These are phyloP conservation scores for Heterobasidion occidentale DNA, from an alignment of 1,284 basidiomycete species.

Conservation along the genomic window DNA sequence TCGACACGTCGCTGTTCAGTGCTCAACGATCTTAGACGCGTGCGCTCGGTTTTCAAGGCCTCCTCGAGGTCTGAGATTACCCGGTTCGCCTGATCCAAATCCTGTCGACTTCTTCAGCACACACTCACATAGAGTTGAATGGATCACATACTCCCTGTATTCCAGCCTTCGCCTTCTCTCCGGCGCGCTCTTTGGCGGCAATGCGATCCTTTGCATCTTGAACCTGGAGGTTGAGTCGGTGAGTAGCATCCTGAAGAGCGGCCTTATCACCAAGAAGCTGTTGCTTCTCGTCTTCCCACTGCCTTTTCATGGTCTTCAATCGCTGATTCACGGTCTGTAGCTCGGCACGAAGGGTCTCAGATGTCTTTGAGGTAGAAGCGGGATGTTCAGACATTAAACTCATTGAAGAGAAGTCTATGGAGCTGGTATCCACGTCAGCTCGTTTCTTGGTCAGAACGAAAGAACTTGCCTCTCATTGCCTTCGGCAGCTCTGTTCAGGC, in stretches of 20 bases:
- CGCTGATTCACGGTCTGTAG: slow-evolving; percentile 52
- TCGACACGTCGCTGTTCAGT: slow-evolving; percentile 54
- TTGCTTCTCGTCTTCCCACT: slow-evolving; percentile 61
- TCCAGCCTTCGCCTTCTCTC: slow-evolving; percentile 37
- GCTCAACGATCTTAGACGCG: slow-evolving; percentile 49
- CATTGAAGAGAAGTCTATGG: slow-evolving; percentile 39
- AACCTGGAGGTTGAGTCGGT: slow-evolving; percentile 53
- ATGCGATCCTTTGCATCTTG: slow-evolving; percentile 46
- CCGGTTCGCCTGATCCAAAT: slow-evolving; percentile 57
- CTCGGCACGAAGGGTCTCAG: slow-evolving; percentile 49
- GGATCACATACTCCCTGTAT: slow-evolving; percentile 42
- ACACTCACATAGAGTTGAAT: background rate
- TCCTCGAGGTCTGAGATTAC: slow-evolving; percentile 61
- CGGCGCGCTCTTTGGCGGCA: slow-evolving; percentile 40
- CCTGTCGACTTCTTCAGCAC: slow-evolving; percentile 30
- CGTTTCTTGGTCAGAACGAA: background rate
- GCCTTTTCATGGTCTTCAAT: slow-evolving; percentile 51
- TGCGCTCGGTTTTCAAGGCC: slow-evolving; percentile 59
- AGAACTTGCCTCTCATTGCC: slow-evolving; percentile 53
- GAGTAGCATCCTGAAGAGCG: slow-evolving; percentile 58
- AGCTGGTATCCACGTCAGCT: slow-evolving; percentile 27
- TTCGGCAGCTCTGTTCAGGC: slow-evolving; percentile 27
- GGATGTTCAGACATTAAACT: slow-evolving; percentile 47
- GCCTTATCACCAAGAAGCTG: slow-evolving; percentile 62
- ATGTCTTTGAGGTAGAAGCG: slow-evolving; percentile 56